Evolutionary conservation across 345 rosid species (phyloP).

Genomic region (Geranium brycei): DNA sequence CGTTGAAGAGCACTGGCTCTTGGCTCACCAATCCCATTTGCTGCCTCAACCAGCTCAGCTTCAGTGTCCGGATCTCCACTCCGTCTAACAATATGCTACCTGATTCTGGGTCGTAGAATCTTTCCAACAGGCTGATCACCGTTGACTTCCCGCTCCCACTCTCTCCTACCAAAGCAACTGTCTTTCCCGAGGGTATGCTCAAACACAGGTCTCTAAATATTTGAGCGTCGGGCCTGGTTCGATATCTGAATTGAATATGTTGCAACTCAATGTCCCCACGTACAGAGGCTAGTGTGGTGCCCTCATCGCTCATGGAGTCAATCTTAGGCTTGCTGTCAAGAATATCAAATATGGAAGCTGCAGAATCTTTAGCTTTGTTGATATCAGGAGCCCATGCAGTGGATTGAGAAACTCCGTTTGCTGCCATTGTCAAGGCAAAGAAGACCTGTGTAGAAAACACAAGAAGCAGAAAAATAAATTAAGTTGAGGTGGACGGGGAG

Average conservation of each 20-base stretch:
- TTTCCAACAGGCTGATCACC: conserved; percentile 46
- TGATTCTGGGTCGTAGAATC: conserved; percentile 64
- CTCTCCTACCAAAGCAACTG: conserved; percentile 64
- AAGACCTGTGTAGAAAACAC: conserved; percentile 24
- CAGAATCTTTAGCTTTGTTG: conserved; percentile 60
- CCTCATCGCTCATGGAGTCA: conserved; percentile 55
- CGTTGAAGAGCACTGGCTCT: conserved; percentile 65
- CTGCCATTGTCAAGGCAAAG: conserved; percentile 65
- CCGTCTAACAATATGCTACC: conserved; percentile 37
- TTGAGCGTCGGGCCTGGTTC: conserved; percentile 54
- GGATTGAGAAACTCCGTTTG: conserved; percentile 64
- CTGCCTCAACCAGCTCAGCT: conserved; percentile 54
- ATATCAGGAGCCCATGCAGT: conserved; percentile 59
- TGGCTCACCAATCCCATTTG: conserved; percentile 65
- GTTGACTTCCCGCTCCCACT: conserved; percentile 76
- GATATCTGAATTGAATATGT: conserved; percentile 64
- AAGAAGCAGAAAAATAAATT: no score
- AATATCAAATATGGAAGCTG: conserved; percentile 64
- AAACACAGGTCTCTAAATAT: conserved; percentile 53
- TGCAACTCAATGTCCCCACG: conserved; percentile 45
- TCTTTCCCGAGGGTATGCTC: conserved; percentile 64
- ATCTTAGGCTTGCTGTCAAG: conserved; percentile 59
- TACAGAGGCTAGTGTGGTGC: conserved; percentile 32
- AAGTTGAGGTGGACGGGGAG: neutral
- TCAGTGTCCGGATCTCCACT: conserved; percentile 24